These are phyloP conservation scores for Zea mays DNA, from an alignment of 176 grass and related monocot genomes.

Conservation along the genomic window Zm-B73-REFERENCE-NAM-5.0 NC_050100.1:208355501-208356000, in stretches of 20 bases:
- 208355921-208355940: not conserved
- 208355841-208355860: constrained; percentile 14
- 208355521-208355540: not conserved
- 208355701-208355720: constrained; percentile 64
- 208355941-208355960: constrained; percentile 1
- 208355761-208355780: not conserved
- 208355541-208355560: not conserved
- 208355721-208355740: constrained; percentile 41
- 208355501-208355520: constrained; percentile 17
- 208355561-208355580: not conserved
- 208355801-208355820: not conserved
- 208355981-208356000: no score
- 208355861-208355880: constrained; percentile 47
- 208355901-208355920: constrained; percentile 17
- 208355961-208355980: not conserved
- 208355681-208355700: constrained; percentile 38
- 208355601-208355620: not conserved
- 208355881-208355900: constrained; percentile 37
- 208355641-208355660: constrained; percentile 44
- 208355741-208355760: constrained; percentile 37
- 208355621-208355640: constrained; percentile 35
- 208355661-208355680: constrained; percentile 38
- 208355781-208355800: constrained; percentile 38
- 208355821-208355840: constrained; percentile 40
- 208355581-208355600: not conserved